Percentiles rank a stretch among this genome's conserved stretches.
These are phyloP conservation scores for Ricinus communis DNA, from an alignment of 345 rosid genomes.

Conservation along the genomic window DNA sequence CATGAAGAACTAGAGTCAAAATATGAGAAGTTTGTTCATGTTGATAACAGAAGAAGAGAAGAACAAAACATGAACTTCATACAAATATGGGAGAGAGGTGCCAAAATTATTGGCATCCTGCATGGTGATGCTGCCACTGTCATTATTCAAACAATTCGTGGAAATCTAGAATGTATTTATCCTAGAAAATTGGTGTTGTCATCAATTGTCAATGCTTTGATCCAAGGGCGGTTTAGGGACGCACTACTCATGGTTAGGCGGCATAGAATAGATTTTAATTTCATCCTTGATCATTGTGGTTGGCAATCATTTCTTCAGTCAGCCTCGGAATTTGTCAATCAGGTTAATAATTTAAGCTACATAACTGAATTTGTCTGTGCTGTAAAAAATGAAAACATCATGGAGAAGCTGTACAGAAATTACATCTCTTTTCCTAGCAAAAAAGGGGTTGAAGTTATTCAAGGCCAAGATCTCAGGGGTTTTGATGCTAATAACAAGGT, in stretches of 20 bases:
- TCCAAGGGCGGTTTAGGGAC: constrained; percentile 66
- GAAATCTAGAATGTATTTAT: constrained; percentile 83
- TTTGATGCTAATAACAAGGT: constrained; percentile 55
- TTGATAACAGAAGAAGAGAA: constrained; percentile 50
- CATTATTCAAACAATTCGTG: constrained; percentile 76
- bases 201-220: constrained; percentile 72
- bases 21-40: constrained; percentile 49
- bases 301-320: constrained; percentile 73
- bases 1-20: constrained; percentile 54
- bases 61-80: constrained; percentile 58
- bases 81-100: constrained; percentile 92
- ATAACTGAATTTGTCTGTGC: constrained; percentile 93
- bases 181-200: constrained; percentile 91
- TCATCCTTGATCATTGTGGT: constrained; percentile 77
- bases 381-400: constrained; percentile 70
- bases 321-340: constrained; percentile 79
- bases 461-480: constrained; percentile 31
- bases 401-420: constrained; percentile 62
- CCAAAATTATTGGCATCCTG: constrained; percentile 76
- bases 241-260: constrained; percentile 91
- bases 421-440: constrained; percentile 42
- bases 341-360: constrained; percentile 76
- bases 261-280: constrained; percentile 89
- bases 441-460: constrained; percentile 42
- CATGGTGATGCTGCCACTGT: constrained; percentile 93